Base-by-base conservation (phyloP, 345 rosid genomes). In the Lagerstroemia speciosa region DNA sequence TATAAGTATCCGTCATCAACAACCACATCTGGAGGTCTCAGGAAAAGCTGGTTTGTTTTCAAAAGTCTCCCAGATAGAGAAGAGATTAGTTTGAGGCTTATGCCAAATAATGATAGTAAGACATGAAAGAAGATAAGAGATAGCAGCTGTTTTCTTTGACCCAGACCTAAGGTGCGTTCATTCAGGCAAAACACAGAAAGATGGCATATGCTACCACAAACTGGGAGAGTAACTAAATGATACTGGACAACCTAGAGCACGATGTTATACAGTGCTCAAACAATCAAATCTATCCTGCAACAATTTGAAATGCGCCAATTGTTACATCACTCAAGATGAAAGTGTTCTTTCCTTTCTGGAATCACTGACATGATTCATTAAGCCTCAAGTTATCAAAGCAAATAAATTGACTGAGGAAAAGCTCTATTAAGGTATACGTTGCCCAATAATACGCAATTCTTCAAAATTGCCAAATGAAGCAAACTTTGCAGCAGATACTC, bases 401-500 rank as follows among this genome's bases (percentile, higher is more conserved):
- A 8, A 52, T 52, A 52, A 52, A 45, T 45, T n/a, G 15, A 45
- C 50, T 19, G 2, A 11, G 4, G 16, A 45, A 11, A 45, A 5
- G 19, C 3, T 45, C 19, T 45, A 45, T 45, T 16, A 45, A 45
- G 50, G 50, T 11, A 16, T 45, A 16, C 15, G 17, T 45, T 45
- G 15, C 50, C 1, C 27, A 52, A 52, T 52, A 8, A 52, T 52
- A 48, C 22, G 7, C 20, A 15, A 52, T 5, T 5, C 1, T 52
- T 20, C 27, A n/a, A 22, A 63, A 19, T 62, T 69, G 36, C 26
- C 38, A 61, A 74, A 71, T 64, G 27, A 70, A 64, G 78, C 45
- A 66, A 30, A 69, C 66, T 17, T n/a, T 57, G 66, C 16, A 29
- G 72, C 45, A 37, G 74, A 67, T 77, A 86, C 99, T 94, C 88